Conservation (phyloP, 2,329 filamentous ascomycete species). For the Aspergillus glaucus region DNA sequence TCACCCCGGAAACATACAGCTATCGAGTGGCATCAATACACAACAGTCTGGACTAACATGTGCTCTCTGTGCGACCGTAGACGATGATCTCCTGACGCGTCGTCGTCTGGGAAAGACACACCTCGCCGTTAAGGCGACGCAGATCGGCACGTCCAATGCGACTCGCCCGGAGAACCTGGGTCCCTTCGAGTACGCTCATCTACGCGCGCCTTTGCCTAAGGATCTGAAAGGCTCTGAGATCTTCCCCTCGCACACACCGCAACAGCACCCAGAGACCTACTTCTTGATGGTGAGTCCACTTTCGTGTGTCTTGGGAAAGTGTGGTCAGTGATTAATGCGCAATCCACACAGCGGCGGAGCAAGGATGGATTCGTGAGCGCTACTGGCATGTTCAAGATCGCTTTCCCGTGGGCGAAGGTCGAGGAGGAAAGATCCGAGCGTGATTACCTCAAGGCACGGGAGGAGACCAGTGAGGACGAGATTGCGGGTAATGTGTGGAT, state of each 20-base stretch:
- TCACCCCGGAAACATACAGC: conserved; percentile 1
- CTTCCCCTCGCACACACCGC: conserved; percentile 65
- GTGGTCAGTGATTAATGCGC: background rate
- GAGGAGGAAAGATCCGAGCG: conserved; percentile 56
- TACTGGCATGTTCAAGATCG: conserved; percentile 65
- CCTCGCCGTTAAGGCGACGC: conserved; percentile 72
- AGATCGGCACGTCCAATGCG: conserved; percentile 63
- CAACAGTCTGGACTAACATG: background rate
- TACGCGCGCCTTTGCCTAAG: conserved; percentile 86
- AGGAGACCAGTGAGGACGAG: conserved; percentile 79
- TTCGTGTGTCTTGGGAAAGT: background rate
- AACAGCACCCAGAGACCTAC: conserved; percentile 73
- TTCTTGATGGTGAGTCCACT: conserved; percentile 70
- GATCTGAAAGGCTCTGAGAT: conserved; percentile 84
- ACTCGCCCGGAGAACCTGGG: conserved; percentile 68
- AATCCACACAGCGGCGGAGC: conserved; percentile 50
- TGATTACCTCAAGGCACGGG: conserved; percentile 73
- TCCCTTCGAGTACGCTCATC: conserved; percentile 90
- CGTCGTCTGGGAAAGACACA: conserved; percentile 90
- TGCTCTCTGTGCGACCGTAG: conserved; percentile 36
- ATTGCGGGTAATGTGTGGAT: conserved; percentile 98
- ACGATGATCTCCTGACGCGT: conserved; percentile 68
- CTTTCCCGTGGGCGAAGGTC: conserved; percentile 58
- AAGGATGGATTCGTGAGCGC: conserved; percentile 61
- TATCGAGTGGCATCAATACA: background rate